Evolutionary conservation across 495 filamentous ascomycete species (phyloP).

Genomic region (Tuber umbilicatum): DNA sequence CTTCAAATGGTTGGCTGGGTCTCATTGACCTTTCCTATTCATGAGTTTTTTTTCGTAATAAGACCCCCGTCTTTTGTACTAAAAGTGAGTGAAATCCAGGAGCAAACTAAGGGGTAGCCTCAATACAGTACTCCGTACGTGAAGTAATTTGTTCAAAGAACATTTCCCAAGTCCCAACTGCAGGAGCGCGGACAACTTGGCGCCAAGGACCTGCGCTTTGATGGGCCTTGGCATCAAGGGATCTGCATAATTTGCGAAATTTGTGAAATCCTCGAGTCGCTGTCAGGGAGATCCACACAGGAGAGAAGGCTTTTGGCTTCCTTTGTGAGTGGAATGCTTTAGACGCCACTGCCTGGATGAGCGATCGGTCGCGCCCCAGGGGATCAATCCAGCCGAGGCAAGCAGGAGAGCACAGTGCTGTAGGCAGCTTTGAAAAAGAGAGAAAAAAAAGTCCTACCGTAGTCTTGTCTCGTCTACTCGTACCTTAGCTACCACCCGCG

Average conservation of each 20-base stretch:
- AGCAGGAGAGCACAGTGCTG: not conserved
- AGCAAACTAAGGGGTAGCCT: not conserved
- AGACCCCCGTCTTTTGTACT: not conserved
- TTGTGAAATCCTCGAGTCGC: too few species aligned
- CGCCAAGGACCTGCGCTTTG: not conserved
- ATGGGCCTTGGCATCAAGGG: not conserved
- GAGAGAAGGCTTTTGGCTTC: not conserved
- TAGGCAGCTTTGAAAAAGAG: not conserved
- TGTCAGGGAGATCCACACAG: not conserved
- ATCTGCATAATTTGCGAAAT: not conserved
- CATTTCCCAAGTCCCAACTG: not conserved
- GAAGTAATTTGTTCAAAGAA: not conserved
- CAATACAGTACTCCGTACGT: not conserved
- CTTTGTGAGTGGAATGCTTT: not conserved
- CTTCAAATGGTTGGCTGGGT: not conserved
- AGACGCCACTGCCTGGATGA: not conserved
- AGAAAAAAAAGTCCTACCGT: not conserved
- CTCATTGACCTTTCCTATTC: not conserved
- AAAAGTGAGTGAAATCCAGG: not conserved
- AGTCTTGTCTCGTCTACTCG: not conserved
- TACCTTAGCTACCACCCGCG: not conserved
- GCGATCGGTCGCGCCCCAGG: not conserved
- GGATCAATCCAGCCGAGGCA: not conserved
- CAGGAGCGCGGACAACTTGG: not conserved
- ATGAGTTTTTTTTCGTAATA: not conserved